phyloP scores from a whole-genome alignment of 2,329 filamentous ascomycete genomes.

The Didymella pomorum region DNA sequence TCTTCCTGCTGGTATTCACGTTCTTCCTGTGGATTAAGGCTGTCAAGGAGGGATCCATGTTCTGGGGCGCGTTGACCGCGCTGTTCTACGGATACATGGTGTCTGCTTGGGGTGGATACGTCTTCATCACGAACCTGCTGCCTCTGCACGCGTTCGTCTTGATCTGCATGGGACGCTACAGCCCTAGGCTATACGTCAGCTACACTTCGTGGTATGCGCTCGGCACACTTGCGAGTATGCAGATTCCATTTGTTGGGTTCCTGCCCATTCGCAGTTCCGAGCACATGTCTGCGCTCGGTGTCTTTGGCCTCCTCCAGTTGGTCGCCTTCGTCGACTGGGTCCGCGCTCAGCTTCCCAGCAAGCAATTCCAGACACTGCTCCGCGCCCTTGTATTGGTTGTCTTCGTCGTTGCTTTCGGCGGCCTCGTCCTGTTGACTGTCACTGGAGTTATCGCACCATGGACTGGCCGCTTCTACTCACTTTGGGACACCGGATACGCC shows the following conservation, averaged over 20 bases:
- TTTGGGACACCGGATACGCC: slow-evolving; percentile 98
- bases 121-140: slow-evolving; percentile 98
- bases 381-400: slow-evolving; percentile 76
- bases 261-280: slow-evolving; percentile 95
- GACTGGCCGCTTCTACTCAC: slow-evolving; percentile 98
- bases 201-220: slow-evolving; percentile 99
- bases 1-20: slow-evolving; percentile 97
- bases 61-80: slow-evolving; percentile 94
- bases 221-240: slow-evolving; percentile 96
- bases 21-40: slow-evolving; percentile 99
- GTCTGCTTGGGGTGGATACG: slow-evolving; percentile 98
- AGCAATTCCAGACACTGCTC: slow-evolving; percentile 93
- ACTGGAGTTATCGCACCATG: slow-evolving; percentile 94
- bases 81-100: slow-evolving; percentile 99
- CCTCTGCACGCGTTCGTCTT: slow-evolving; percentile 93
- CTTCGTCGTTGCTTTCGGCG: slow-evolving; percentile 75
- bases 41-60: slow-evolving; percentile 92
- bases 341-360: slow-evolving; percentile 84
- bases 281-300: slow-evolving; percentile 95
- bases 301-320: slow-evolving; percentile 94
- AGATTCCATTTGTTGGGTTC: slow-evolving; percentile 98
- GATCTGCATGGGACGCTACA: slow-evolving; percentile 96
- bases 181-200: slow-evolving; percentile 89
- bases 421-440: slow-evolving; percentile 83
- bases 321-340: slow-evolving; percentile 92